phyloP scores from a whole-genome alignment of 768 basidiomycete genomes.

The Podaxis pistillaris region DNA sequence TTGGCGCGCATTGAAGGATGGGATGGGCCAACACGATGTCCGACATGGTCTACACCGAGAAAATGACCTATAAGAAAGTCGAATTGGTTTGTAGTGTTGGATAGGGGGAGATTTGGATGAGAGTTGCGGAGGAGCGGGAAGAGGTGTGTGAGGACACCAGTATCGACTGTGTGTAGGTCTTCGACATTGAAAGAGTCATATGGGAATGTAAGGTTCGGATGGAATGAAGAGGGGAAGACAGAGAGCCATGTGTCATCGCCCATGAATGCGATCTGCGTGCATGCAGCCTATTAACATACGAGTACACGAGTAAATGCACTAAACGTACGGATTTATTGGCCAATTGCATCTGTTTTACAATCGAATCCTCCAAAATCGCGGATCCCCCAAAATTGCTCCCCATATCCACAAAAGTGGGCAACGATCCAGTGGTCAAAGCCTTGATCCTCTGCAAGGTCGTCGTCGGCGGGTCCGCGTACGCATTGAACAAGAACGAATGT shows the following conservation, averaged over 20 bases:
- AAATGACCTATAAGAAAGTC: conserved; percentile 91
- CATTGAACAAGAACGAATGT: conserved; percentile 84
- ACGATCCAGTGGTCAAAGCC: conserved; percentile 89
- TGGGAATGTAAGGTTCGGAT: conserved; percentile 70
- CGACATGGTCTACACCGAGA: conserved; percentile 95
- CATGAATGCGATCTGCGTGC: conserved; percentile 72
- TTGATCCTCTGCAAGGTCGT: conserved; percentile 95
- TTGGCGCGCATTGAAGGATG: conserved; percentile 85
- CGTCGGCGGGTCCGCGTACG: conserved; percentile 93
- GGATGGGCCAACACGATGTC: conserved; percentile 90
- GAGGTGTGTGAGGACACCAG: conserved; percentile 82
- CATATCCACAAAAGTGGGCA: conserved; percentile 95
- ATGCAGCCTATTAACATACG: conserved; percentile 18
- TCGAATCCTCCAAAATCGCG: conserved; percentile 84
- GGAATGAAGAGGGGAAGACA: conserved; percentile 78
- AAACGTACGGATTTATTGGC: conserved; percentile 56
- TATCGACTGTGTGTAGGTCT: conserved; percentile 93
- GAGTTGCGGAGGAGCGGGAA: conserved; percentile 68
- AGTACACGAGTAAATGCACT: not conserved
- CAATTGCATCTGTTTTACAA: conserved; percentile 67
- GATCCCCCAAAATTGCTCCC: conserved; percentile 90
- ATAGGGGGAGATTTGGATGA: not conserved
- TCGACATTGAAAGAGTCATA: conserved; percentile 99
- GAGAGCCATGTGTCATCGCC: conserved; percentile 98
- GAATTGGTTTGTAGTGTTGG: conserved; percentile 43